Base-by-base conservation (phyloP, 306 rosid genomes). In the Glycine soja region DNA sequence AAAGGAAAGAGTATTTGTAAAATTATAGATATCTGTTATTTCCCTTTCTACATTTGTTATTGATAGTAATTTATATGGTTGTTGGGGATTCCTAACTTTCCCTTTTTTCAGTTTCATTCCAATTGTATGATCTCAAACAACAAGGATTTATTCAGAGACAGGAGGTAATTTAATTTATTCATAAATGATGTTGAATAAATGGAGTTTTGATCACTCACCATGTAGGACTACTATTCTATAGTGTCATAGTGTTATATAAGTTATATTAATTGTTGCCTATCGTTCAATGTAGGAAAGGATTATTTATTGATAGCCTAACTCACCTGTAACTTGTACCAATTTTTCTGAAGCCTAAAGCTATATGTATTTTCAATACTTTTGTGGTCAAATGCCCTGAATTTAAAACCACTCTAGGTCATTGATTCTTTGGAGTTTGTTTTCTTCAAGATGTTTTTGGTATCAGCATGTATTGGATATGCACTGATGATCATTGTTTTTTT, bases 141-240 rank as follows among this genome's bases (percentile, higher is more conserved):
- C 97, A 90, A 84, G 98, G 97, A 15, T 90, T 75, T 87, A 91
- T 93, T 75, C 89, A 85, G 86, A 88, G 94, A 66, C 83, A 89
- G 57, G 94, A 93, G 98, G 98, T 93, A 86, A 63, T 76, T 82
- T 86, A 87, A 62, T 74, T 81, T 83, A 6, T 66, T 72, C 74
- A 74, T 67, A 32, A 56, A 11, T 63, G 50, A 24, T 64, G 34
- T 56, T 61, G 13, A 78, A 46, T 57, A 69, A 65, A 50, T 74
- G 15, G 81, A 74, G 13, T 47, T 65, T 48, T 72, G 62, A 46
- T 69, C 73, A 4, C 70, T 74, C 15, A 74, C 52, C 51, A 40
- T 76, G 50, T 15, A 70, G 32, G 59, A 75, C 46, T 82, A 46
- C 51, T 38, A 38, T 67, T 67, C 30, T 6, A 7, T 14, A 40